A percentile compares a stretch with the other conserved stretches of the same genome.
These are phyloP conservation scores for Nicotiana rustica DNA, from an alignment of 305 asterid species.

Conservation along the genomic window DNA sequence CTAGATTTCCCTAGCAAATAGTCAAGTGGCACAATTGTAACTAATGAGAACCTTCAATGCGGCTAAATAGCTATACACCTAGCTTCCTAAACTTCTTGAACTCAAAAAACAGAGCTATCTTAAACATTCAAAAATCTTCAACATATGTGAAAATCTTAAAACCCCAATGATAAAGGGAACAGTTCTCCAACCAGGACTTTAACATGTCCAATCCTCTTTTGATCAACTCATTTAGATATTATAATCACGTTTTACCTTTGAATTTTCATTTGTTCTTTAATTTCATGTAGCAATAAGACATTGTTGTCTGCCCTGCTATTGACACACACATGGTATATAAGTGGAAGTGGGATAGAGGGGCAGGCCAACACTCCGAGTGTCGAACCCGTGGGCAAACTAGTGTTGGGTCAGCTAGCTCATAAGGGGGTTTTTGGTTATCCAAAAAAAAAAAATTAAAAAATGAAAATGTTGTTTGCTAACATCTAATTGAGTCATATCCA, in stretches of 20 bases:
- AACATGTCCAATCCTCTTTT: not conserved
- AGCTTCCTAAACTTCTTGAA: not conserved
- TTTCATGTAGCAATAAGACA: not conserved
- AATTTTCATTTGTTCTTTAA: not conserved
- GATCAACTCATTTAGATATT: not conserved
- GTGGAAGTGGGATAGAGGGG: not conserved
- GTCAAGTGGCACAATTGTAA: not conserved
- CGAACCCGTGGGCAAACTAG: not conserved
- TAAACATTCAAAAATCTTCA: conserved; percentile 13
- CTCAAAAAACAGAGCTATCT: not conserved
- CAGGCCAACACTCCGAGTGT: not conserved
- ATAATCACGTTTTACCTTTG: not conserved
- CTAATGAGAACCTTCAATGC: not conserved
- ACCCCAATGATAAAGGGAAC: not conserved
- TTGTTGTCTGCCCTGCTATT: not conserved
- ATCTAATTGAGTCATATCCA: conserved; percentile 15
- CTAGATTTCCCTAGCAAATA: conserved; percentile 15
- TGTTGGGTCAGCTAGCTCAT: not conserved
- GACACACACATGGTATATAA: not conserved
- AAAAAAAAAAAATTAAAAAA: not conserved
- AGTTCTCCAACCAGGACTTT: not conserved
- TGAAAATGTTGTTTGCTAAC: conserved; percentile 6
- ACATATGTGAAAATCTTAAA: not conserved
- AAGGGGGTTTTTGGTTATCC: not conserved
- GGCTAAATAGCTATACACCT: not conserved